Evolutionary conservation across 2,329 filamentous ascomycete genomes (phyloP).

Genomic region (Karstenula rhodostoma): DNA sequence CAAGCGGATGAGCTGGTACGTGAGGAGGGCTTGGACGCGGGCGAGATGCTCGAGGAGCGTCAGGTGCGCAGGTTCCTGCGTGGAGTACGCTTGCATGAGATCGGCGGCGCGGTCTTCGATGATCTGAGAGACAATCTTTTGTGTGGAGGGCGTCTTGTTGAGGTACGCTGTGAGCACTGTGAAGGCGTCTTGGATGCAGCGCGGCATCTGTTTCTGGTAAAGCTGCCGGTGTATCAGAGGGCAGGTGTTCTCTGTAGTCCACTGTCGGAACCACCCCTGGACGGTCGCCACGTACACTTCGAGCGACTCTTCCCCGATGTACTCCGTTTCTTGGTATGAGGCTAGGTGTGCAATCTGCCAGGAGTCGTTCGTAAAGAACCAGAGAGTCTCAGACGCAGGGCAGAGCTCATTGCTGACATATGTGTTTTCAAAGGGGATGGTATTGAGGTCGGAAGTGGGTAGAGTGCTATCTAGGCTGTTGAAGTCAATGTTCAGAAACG

Average conservation of each 20-base stretch:
- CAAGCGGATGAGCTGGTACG: constrained; percentile 12
- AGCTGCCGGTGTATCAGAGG: constrained; percentile 4
- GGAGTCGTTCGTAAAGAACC: background rate
- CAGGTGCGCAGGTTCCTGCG: background rate
- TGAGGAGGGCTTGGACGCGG: constrained; percentile 14
- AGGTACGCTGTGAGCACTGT: background rate
- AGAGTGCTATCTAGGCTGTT: background rate
- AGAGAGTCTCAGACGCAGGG: background rate
- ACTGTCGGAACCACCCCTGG: background rate
- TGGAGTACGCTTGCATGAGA: background rate
- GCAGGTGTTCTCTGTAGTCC: background rate
- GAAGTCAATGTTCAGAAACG: background rate
- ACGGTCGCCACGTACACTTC: background rate
- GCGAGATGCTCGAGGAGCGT: constrained; percentile 8
- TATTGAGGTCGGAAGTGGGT: background rate
- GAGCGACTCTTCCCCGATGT: constrained; percentile 6
- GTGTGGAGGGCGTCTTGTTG: background rate
- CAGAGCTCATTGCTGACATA: background rate
- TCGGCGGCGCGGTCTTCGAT: background rate
- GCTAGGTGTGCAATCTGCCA: constrained; percentile 3
- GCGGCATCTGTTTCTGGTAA: constrained; percentile 3
- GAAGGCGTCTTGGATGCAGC: constrained; percentile 4
- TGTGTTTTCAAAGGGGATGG: background rate
- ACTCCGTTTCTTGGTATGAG: background rate
- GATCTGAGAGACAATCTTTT: background rate